Evolutionary conservation across 768 basidiomycete genomes (phyloP).

Genomic region (Tulasnella sp.): DNA sequence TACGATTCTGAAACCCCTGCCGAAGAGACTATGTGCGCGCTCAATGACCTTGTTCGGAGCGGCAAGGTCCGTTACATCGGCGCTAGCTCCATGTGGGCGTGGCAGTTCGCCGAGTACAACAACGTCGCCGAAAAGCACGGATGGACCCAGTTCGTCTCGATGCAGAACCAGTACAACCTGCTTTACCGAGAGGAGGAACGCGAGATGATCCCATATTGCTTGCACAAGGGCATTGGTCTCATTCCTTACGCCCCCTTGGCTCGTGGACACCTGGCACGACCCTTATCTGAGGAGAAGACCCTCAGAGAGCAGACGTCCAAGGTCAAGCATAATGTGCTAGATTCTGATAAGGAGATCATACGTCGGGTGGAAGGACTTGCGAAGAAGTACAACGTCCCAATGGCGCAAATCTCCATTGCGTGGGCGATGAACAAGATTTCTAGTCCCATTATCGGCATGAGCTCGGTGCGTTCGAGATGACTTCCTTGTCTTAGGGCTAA

Average conservation of each 20-base stretch:
- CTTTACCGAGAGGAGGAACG: conserved; percentile 3
- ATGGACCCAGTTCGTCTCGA: background rate
- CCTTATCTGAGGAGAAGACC: background rate
- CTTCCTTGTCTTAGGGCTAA: too few species aligned
- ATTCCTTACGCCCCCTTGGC: conserved; percentile 24
- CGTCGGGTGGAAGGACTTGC: too few species aligned
- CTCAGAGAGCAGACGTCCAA: too few species aligned
- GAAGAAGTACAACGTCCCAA: too few species aligned
- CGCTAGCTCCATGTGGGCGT: conserved; percentile 1
- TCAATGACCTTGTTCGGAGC: conserved; percentile 13
- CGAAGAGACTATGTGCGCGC: conserved; percentile 17
- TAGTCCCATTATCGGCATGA: too few species aligned
- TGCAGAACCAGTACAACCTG: conserved; percentile 1
- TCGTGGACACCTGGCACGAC: conserved; percentile 10
- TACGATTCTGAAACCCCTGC: conserved; percentile 12
- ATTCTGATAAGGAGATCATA: too few species aligned
- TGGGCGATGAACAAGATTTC: too few species aligned
- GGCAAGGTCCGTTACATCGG: conserved; percentile 17
- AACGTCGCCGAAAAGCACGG: conserved; percentile 15
- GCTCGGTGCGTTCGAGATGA: too few species aligned
- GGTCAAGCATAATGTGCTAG: too few species aligned
- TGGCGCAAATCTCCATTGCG: too few species aligned
- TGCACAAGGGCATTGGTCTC: conserved; percentile 20
- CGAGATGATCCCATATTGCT: background rate
- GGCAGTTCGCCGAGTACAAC: conserved; percentile 5